These are phyloP conservation scores for Chytriomyces sp. DNA, from an alignment of 192 early-diverging fungal species.

Conservation along the genomic window DNA sequence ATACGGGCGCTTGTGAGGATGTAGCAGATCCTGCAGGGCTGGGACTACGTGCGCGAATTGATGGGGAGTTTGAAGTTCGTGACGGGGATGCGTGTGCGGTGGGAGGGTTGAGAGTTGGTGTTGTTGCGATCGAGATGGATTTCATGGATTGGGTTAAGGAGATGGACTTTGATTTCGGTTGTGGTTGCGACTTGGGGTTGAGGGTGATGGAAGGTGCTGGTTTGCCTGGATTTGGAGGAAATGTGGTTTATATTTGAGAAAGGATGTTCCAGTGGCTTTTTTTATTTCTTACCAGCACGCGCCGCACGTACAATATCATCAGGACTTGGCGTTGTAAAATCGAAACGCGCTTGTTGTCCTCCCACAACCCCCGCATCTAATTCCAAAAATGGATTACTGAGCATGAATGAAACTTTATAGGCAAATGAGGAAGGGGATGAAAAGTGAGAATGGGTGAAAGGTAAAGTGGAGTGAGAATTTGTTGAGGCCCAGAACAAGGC, in stretches of 20 bases:
- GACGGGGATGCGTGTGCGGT: background rate
- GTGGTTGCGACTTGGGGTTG: background rate
- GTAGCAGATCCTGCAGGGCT: background rate
- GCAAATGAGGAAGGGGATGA: background rate
- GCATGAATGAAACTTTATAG: background rate
- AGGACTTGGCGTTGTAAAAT: constrained; percentile 81
- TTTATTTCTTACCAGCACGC: constrained; percentile 23
- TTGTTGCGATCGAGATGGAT: constrained; percentile 16
- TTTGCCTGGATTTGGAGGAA: constrained; percentile 17
- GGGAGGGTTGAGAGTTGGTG: background rate
- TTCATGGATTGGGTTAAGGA: constrained; percentile 21
- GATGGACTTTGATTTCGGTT: background rate
- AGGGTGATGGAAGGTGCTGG: background rate
- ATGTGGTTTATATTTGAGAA: constrained; percentile 49
- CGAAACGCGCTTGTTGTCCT: constrained; percentile 51
- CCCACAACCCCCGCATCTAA: background rate
- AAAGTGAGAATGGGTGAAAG: background rate
- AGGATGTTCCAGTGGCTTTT: constrained; percentile 37
- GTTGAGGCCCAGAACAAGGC: constrained; percentile 2
- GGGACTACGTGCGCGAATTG: background rate
- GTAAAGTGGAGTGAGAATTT: too few relatives aligned
- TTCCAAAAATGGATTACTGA: background rate
- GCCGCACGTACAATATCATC: background rate
- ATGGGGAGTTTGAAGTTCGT: background rate
- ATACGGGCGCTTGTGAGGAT: background rate